Evolutionary conservation across 2,329 filamentous ascomycete genomes (phyloP), one percentile per base, ranked within the genome.

Genomic region (Penicillium griseofulvum): DNA sequence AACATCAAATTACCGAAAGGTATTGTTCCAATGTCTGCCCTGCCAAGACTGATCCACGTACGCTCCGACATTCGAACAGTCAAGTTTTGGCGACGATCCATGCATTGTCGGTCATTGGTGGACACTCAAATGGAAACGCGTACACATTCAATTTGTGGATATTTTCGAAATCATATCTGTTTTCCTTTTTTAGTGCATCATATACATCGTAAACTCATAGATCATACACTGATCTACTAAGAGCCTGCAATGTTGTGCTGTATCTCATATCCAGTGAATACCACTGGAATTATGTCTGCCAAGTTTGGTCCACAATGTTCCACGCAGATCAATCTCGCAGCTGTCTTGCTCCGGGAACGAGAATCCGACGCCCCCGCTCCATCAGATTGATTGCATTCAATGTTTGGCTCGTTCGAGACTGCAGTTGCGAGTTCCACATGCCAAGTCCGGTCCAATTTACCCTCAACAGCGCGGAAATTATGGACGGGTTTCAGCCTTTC

Each of bases 21-120:
- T 22, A 14, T n/a, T 6, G 42, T 49, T 45, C 52, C 52, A 52
- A 5, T 10, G 26, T 22, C 22, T 22, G 51, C 39, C 46, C 43
- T 62, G 65, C 66, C 66, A 69, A 68, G 66, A 59, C 56, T 52
- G 39, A 47, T 49, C 58, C 54, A 52, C 57, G 57, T 60, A 58
- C 34, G 31, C 28, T 52, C n/a, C 38, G n/a, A 39, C 24, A 26
- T 50, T 17, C 19, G 11, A 41, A 34, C 52, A 42, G 19, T 39
- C 54, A 48, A 22, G 24, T 43, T 60, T 58, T 59, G 45, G 55
- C 56, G 55, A 48, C 34, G 55, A 66, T 59, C 63, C 56, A 56
- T 66, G 60, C 63, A 28, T 34, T 22, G 37, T 17, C n/a, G 16
- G 37, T 65, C 48, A 65, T 65, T 67, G 65, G 65, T 49, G 51